These are phyloP conservation scores for Candida argentea DNA, from an alignment of 805 yeast species.

Conservation along the genomic window DNA sequence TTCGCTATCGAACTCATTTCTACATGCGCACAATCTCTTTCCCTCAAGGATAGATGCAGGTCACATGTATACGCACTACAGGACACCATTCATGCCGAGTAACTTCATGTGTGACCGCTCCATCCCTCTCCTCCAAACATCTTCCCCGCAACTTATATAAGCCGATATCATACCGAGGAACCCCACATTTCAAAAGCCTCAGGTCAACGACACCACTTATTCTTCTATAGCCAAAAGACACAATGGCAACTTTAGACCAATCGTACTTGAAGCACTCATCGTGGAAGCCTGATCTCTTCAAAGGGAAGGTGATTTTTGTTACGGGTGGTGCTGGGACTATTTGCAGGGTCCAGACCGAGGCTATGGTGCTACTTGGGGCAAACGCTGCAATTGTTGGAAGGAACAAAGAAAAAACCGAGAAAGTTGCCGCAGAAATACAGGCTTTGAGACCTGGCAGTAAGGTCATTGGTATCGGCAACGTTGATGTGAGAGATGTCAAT, in stretches of 20 bases:
- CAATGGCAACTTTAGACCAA: slow-evolving; percentile 22
- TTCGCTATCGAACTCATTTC: too few species aligned
- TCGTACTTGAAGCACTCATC: slow-evolving; percentile 17
- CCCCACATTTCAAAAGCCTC: too few species aligned
- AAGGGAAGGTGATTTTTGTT: slow-evolving; percentile 78
- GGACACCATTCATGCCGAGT: too few species aligned
- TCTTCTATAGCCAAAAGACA: neutral
- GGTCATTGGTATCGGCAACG: slow-evolving; percentile 60
- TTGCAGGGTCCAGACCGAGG: slow-evolving; percentile 83
- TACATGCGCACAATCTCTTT: too few species aligned
- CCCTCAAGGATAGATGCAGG: too few species aligned
- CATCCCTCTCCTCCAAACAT: too few species aligned
- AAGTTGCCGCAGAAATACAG: slow-evolving; percentile 60
- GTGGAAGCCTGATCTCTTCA: slow-evolving; percentile 57
- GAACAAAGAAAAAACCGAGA: slow-evolving; percentile 51
- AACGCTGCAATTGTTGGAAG: slow-evolving; percentile 82
- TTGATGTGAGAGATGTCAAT: slow-evolving; percentile 69
- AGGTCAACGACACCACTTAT: neutral
- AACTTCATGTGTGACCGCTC: too few species aligned
- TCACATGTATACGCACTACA: too few species aligned
- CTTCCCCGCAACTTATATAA: too few species aligned
- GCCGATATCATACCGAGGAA: too few species aligned
- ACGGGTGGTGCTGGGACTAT: slow-evolving; percentile 98
- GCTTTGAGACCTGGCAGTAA: slow-evolving; percentile 45
- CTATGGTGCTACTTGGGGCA: slow-evolving; percentile 75